Base-by-base conservation (phyloP, 768 basidiomycete genomes). In the Russula foetens region DNA sequence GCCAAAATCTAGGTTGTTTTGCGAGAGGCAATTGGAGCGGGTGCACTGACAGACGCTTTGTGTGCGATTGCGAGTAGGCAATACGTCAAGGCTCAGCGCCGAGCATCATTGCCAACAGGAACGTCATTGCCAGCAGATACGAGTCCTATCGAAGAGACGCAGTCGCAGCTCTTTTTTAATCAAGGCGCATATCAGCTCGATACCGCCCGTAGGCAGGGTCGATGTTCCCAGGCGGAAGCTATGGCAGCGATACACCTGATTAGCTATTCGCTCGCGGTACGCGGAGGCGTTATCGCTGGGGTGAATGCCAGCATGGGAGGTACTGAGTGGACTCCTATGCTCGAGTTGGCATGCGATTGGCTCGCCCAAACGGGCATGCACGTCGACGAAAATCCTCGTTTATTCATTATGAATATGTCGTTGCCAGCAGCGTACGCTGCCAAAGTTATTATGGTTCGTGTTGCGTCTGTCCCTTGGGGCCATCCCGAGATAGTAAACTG, bases 211-310 rank as follows among this genome's bases (percentile, higher is more conserved):
- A 53, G 65, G 23, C 63, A 64, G 21, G 56, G 56, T 9, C 63
- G 61, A 24, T 61, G 59, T 53, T 76, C 75, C 44, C 88, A 88
- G 59, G 76, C 76, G 50, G 88, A 92, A 66, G 91, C 88, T 11
- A 78, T 86, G 64, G 90, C 91, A 4, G 88, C 91, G 5, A 69
- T 90, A 45, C 88, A 90, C 70, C 80, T 93, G 63, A 78, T 90
- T 60, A 82, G 79, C 67, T 90, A 84, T 71, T 86, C 85, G 46
- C 76, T 88, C 60, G 59, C 63, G 12, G 48, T 9, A 43, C 53
- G 55, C 6, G 65, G 65, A 35, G 65, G 65, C n/a, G 39, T 44
- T 15, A 74, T 91, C 69, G 84, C 83, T 2, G 86, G 61, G 19
- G 51, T 28, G 24, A 62, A 62, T 23, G 61, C 61, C 21, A 62